Evolutionary conservation across 306 rosid species (phyloP), one percentile per base, ranked within the genome.

Genomic region (Begonia fuchsioides): DNA sequence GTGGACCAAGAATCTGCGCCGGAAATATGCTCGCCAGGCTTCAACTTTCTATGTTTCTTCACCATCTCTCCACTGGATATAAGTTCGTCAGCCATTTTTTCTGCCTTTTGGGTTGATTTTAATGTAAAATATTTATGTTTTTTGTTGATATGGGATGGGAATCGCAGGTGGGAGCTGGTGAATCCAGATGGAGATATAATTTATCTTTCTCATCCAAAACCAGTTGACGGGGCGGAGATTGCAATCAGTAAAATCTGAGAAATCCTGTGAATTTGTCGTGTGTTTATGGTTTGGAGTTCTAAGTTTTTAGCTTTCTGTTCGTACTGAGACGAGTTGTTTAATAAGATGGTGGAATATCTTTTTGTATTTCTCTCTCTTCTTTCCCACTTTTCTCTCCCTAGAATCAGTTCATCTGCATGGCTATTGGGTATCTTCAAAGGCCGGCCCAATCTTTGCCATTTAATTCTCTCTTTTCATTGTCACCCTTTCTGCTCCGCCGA

Each of bases 11-110:
- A 65, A 39, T 65, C 1, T 74, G 81, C 46, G 69, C 69, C 1
- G 74, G 78, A 41, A 78, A 68, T 58, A 71, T 38, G 62, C 74
- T 68, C 39, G 78, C 68, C 0, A 78, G 68, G 39, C 13, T 52
- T 8, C 74, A 74, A 54, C 62, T 74, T 6, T 47, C 72, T 10
- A 44, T 60, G n/a, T 18, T 71, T 6, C 65, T 78, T 5, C 76
- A 71, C 57, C 74, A 62, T 71, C 53, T 78, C 47, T 62, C 72
- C n/a, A 40, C 55, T 0, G 60, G 70, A 59, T 78, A 65, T 55
- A 59, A 56, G 81, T 71, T 58, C 49, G 44, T 3, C 50, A 44
- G 39, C 16, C 53, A 6, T 41, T 41, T 41, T 41, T 32, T 9
- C 9, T 8, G 16, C 9, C 13, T 11, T 3, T 43, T 0, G 3